Evolutionary conservation across 768 basidiomycete genomes (phyloP).

Genomic region (Lactarius sp.): DNA sequence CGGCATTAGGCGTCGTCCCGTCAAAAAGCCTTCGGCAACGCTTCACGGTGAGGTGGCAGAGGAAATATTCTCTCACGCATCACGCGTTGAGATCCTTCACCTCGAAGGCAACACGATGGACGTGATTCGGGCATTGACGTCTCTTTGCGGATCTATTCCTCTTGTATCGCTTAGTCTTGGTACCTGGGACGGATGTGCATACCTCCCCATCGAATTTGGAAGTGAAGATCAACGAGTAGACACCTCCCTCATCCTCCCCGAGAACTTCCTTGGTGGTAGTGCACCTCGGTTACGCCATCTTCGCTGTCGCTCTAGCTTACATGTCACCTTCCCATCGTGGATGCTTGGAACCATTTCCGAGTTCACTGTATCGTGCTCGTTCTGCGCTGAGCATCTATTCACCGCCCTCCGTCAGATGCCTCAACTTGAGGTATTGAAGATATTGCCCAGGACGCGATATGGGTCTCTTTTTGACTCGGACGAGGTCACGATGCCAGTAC

Average conservation of each 20-base stretch:
- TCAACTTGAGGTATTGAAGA: background rate
- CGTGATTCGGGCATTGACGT: background rate
- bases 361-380: background rate
- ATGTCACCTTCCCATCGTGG: conserved; percentile 8
- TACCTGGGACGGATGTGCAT: background rate
- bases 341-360: background rate
- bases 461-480: no score
- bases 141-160: background rate
- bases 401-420: conserved; percentile 8
- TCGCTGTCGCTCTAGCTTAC: background rate
- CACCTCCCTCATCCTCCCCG: background rate
- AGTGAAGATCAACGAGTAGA: background rate
- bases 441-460: background rate
- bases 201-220: background rate
- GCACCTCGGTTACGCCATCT: background rate
- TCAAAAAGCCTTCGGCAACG: background rate
- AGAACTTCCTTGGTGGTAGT: background rate
- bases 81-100: background rate
- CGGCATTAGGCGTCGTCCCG: background rate
- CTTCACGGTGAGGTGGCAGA: background rate
- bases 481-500: background rate
- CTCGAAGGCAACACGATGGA: conserved; percentile 2
- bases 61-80: background rate
- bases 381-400: background rate
- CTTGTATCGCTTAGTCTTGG: background rate